Evolutionary conservation across 306 rosid genomes (phyloP).

Genomic region (Crataegus laevigata): DNA sequence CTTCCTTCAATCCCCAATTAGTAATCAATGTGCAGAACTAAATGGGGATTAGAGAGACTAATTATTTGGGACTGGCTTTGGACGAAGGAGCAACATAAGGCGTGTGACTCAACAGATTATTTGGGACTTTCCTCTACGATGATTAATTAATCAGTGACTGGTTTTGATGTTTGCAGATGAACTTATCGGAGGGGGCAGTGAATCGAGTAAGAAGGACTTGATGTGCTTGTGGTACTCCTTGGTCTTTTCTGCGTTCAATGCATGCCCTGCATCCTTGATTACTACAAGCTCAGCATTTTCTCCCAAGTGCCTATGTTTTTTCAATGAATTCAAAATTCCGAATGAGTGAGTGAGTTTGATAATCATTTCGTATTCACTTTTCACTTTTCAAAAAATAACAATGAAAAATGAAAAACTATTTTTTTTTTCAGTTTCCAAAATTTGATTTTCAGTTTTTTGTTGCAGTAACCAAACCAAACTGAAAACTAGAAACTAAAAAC

Average conservation of each 20-base stretch:
- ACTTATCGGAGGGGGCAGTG: constrained; percentile 7
- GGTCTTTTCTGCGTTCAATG: constrained; percentile 44
- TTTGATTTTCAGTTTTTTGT: too few relatives aligned
- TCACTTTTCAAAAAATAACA: too few relatives aligned
- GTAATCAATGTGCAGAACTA: constrained; percentile 11
- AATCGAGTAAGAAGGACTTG: constrained; percentile 45
- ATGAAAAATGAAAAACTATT: too few relatives aligned
- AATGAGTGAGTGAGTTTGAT: background rate
- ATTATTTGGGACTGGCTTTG: constrained; percentile 1
- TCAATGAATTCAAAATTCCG: background rate
- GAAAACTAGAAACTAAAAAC: too few relatives aligned
- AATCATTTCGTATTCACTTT: too few relatives aligned
- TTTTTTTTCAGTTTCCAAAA: too few relatives aligned
- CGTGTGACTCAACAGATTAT: background rate
- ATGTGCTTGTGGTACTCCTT: constrained; percentile 48
- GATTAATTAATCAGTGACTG: background rate
- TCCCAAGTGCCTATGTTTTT: constrained; percentile 53
- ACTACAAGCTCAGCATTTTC: constrained; percentile 58
- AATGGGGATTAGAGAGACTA: background rate
- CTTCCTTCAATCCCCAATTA: background rate
- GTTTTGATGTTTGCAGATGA: constrained; percentile 6
- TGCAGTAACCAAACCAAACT: too few relatives aligned
- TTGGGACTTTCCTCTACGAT: background rate
- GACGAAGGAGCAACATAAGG: background rate
- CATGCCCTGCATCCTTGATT: constrained; percentile 71